Evolutionary conservation across 306 rosid species (phyloP), one percentile per base, ranked within the genome.

Genomic region (Comarum palustre): DNA sequence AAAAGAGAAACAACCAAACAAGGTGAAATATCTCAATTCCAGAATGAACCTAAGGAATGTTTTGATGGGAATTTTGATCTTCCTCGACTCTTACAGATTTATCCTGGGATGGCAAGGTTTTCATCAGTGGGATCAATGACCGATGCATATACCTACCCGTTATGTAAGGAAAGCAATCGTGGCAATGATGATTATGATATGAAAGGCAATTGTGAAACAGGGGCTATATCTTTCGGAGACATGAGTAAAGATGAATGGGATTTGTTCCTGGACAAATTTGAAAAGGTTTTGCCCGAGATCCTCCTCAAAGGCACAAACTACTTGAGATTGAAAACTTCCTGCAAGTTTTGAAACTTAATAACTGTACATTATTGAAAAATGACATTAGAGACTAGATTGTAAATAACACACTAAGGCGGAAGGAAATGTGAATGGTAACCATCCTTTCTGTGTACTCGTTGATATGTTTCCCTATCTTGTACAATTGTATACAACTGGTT

Each of bases 341-440:
- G 92, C 83, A 77, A 76, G 78, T 83, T 81, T 66, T 80, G 81
- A 83, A 79, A 73, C 2, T 16, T 42, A 60, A 72, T 34, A 22
- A 41, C 39, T 87, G 92, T 91, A 85, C 69, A 86, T 80, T 76
- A 75, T 59, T 50, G 62, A 54, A 72, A 39, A 72, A 48, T 24
- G 50, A 60, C 59, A 34, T 74, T 57, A n/a, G n/a, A 58, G 72
- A 79, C 55, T 87, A 87, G 85, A 39, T 60, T 80, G 87, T 87
- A 90, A 83, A 84, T 90, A 79, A 78, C 65, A 60, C 19, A 54
- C 45, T 73, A 66, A 69, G 71, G 20, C 64, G 62, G 73, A 54
- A 3, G 92, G 89, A 87, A 84, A 72, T 86, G 96, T 16, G 92
- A 87, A 73, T 75, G 92, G 90, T 80, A 62, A 76, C 87, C 92